These are phyloP conservation scores for Salmacisia buchloeana DNA, from an alignment of 1,284 basidiomycete species.

Conservation along the genomic window DNA sequence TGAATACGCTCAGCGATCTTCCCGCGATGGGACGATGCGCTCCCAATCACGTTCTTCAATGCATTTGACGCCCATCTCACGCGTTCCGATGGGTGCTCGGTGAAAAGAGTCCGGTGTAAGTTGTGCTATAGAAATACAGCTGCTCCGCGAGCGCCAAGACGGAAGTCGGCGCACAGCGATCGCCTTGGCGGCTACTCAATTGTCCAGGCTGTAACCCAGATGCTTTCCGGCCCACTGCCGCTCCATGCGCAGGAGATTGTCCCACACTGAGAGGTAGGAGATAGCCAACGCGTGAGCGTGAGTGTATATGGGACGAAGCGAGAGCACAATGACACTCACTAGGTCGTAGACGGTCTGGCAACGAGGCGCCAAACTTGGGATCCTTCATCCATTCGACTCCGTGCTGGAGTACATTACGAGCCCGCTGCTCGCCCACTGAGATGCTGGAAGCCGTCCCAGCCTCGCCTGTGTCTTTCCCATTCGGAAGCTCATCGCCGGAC, in stretches of 20 bases:
- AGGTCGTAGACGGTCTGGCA: slow-evolving; percentile 56
- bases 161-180: too few species aligned
- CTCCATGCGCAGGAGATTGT: slow-evolving; percentile 61
- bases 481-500: slow-evolving; percentile 29
- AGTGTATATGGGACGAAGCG: neutral
- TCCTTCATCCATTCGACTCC: slow-evolving; percentile 69
- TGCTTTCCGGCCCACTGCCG: slow-evolving; percentile 53
- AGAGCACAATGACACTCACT: slow-evolving; percentile 45
- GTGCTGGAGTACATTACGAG: slow-evolving; percentile 70
- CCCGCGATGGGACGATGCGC: too few species aligned
- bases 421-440: slow-evolving; percentile 53
- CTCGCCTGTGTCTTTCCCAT: neutral
- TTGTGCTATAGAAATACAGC: too few species aligned
- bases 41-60: too few species aligned
- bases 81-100: too few species aligned
- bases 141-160: too few species aligned
- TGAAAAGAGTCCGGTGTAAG: too few species aligned
- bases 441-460: neutral
- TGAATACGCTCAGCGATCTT: too few species aligned
- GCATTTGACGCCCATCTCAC: too few species aligned
- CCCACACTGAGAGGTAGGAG: slow-evolving; percentile 55
- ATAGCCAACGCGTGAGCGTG: neutral
- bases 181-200: neutral
- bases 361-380: slow-evolving; percentile 56
- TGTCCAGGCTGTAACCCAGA: slow-evolving; percentile 31